A percentile compares a stretch with the other conserved stretches of the same genome.
Evolutionary conservation across 2,329 filamentous ascomycete genomes (phyloP).

Genomic region (Basipetospora sp.): DNA sequence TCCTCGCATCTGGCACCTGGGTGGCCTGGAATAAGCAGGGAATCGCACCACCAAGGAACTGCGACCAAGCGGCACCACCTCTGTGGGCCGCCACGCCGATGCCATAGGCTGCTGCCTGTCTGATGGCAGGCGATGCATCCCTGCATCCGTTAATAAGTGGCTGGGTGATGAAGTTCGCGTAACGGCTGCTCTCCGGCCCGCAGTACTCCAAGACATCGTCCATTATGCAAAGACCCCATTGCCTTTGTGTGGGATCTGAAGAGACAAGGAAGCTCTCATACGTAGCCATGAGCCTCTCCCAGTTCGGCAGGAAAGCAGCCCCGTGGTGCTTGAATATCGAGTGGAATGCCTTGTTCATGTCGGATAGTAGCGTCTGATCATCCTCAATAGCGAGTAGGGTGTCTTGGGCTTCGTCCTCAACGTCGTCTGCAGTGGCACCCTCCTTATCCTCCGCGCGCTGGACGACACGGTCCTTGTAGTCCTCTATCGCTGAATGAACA

Average conservation of each 20-base stretch:
- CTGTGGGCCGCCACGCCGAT: conserved; percentile 91
- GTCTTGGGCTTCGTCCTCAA: conserved; percentile 79
- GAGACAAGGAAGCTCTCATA: conserved; percentile 77
- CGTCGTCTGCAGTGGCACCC: conserved; percentile 61
- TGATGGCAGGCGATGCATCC: conserved; percentile 75
- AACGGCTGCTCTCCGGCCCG: conserved; percentile 73
- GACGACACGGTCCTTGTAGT: conserved; percentile 79
- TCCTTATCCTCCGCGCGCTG: conserved; percentile 71
- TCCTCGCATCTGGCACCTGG: conserved; percentile 64
- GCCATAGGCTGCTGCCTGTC: conserved; percentile 90
- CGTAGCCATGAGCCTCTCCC: conserved; percentile 72
- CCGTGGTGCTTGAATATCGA: conserved; percentile 97
- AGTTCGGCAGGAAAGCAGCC: conserved; percentile 66
- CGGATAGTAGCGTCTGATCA: conserved; percentile 86
- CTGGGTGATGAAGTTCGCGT: conserved; percentile 71
- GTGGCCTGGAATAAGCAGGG: conserved; percentile 75
- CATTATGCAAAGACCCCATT: conserved; percentile 98
- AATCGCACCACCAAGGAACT: conserved; percentile 68
- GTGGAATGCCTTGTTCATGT: conserved; percentile 99
- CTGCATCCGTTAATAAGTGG: conserved; percentile 76
- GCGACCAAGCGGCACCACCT: conserved; percentile 72
- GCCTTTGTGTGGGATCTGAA: conserved; percentile 73
- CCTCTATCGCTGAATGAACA: conserved; percentile 71
- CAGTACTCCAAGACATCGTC: conserved; percentile 98
- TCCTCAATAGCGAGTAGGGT: conserved; percentile 85